These are phyloP conservation scores for Cicer cuneatum DNA, from an alignment of 306 rosid genomes.

Conservation along the genomic window DNA sequence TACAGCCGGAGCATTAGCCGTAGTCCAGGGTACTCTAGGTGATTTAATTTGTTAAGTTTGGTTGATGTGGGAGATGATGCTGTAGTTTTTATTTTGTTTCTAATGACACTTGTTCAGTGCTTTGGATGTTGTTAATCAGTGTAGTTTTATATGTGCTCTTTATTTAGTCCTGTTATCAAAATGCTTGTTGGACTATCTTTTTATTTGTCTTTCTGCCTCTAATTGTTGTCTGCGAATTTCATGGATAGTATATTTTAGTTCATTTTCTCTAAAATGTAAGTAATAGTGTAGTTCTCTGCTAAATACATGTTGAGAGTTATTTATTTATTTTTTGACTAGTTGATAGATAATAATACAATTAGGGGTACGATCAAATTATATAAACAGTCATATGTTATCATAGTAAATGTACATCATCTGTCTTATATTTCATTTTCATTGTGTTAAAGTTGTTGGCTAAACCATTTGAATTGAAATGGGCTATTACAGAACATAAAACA, in stretches of 20 bases:
- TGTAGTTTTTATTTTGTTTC: constrained; percentile 7
- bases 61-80: constrained; percentile 18
- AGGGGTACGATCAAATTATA: too few relatives aligned
- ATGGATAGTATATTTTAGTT: neutral
- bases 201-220: neutral
- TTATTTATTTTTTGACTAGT: too few relatives aligned
- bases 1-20: constrained; percentile 57
- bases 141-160: neutral
- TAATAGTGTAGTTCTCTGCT: too few relatives aligned
- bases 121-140: constrained; percentile 13
- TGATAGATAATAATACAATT: too few relatives aligned
- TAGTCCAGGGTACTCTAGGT: constrained; percentile 61
- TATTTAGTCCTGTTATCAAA: neutral
- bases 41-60: constrained; percentile 37
- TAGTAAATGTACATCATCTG: too few relatives aligned
- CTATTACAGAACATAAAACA: too few relatives aligned
- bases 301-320: too few relatives aligned
- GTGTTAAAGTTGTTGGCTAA: too few relatives aligned
- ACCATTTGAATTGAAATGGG: too few relatives aligned
- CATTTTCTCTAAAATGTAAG: too few relatives aligned
- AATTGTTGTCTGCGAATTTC: constrained; percentile 6
- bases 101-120: neutral
- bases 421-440: too few relatives aligned
- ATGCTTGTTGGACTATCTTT: neutral
- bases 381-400: too few relatives aligned